Evolutionary conservation across 495 filamentous ascomycete genomes (phyloP).

Genomic region (Parathielavia appendiculata): DNA sequence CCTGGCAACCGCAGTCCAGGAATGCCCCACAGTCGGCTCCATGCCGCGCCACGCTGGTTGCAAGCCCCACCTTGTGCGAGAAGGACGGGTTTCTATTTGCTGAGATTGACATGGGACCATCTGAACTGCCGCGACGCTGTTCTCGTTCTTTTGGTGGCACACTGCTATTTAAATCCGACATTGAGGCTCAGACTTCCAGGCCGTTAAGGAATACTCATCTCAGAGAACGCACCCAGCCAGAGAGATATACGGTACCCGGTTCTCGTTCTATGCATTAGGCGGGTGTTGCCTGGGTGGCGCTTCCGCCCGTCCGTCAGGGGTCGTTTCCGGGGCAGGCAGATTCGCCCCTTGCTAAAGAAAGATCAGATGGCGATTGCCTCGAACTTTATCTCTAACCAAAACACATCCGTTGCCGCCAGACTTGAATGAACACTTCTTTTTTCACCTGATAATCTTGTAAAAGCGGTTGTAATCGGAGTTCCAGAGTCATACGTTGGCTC

Average conservation of each 20-base stretch:
- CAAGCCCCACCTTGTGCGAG: conserved; percentile 11
- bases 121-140: conserved; percentile 1
- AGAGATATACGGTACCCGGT: neutral
- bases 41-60: conserved; percentile 1
- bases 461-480: neutral
- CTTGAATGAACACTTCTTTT: neutral
- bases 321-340: neutral
- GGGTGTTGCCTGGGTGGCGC: neutral
- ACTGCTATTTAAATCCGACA: too few species aligned
- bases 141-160: neutral
- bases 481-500: too few species aligned
- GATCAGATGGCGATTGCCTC: conserved; percentile 4
- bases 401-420: neutral
- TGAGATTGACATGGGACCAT: neutral
- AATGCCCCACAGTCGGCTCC: conserved; percentile 11
- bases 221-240: neutral
- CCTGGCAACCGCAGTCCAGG: conserved; percentile 12
- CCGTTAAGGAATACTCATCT: too few species aligned
- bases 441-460: neutral
- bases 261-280: neutral
- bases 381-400: neutral
- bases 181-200: too few species aligned
- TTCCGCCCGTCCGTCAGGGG: neutral
- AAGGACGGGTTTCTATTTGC: conserved; percentile 1
- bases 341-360: neutral